Percentiles rank a stretch among this genome's conserved stretches.
Evolutionary conservation across 2,329 filamentous ascomycete species (phyloP).

Genomic region (Calonectria leucothoes): DNA sequence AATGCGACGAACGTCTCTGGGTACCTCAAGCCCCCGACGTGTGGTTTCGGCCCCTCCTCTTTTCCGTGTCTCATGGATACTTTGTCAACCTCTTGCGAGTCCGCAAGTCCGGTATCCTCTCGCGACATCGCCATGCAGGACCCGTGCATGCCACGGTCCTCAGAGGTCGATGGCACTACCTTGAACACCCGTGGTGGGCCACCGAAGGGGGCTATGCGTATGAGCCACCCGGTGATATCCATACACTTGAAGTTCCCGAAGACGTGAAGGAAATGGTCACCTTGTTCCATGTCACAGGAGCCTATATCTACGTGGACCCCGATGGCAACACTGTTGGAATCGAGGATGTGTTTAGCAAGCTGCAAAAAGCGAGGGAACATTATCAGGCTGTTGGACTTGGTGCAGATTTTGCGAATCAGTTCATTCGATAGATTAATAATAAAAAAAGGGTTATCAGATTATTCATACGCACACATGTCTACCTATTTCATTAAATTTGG

Average conservation of each 20-base stretch:
- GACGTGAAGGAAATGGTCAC: conserved; percentile 49
- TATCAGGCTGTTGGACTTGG: conserved; percentile 48
- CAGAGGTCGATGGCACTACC: conserved; percentile 48
- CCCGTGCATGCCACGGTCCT: conserved; percentile 47
- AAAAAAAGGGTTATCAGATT: too few species aligned
- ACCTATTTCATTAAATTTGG: not conserved
- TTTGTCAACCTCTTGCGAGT: conserved; percentile 48
- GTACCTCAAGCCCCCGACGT: conserved; percentile 45
- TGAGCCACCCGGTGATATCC: conserved; percentile 49
- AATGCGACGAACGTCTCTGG: conserved; percentile 46
- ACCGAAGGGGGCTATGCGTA: conserved; percentile 48
- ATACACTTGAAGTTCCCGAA: conserved; percentile 48
- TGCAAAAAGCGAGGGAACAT: conserved; percentile 43
- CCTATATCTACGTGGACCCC: conserved; percentile 49
- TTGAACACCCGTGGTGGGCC: conserved; percentile 51
- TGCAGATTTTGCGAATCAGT: conserved; percentile 43
- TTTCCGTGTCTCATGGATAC: conserved; percentile 45
- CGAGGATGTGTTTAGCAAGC: conserved; percentile 49
- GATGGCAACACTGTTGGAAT: conserved; percentile 45
- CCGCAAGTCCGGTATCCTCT: conserved; percentile 46
- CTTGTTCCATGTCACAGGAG: conserved; percentile 49
- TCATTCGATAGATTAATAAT: conserved; percentile 11
- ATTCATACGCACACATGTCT: too few species aligned
- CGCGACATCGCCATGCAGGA: conserved; percentile 47
- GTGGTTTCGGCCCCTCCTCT: conserved; percentile 46